phyloP scores from a whole-genome alignment of 2,329 filamentous ascomycete genomes.

The Elsinoe batatas region DNA sequence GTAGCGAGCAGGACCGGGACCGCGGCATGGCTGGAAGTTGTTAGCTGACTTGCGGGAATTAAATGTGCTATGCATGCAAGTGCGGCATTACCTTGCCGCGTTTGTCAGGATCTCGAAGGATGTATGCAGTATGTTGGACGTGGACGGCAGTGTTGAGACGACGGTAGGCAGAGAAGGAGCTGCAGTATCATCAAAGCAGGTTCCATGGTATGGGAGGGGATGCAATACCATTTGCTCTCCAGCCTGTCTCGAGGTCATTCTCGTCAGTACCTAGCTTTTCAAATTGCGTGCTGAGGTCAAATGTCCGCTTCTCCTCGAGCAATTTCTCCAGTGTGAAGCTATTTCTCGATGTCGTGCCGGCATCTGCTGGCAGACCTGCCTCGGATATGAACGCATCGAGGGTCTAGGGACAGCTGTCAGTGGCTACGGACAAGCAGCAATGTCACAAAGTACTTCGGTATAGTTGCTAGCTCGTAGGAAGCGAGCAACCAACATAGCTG shows the following conservation, averaged over 20 bases:
- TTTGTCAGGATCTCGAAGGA: conserved; percentile 28
- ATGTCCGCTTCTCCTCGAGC: conserved; percentile 51
- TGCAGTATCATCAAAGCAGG: conserved; percentile 16
- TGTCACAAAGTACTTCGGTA: conserved; percentile 21
- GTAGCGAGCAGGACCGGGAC: conserved; percentile 33
- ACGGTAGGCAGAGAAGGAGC: conserved; percentile 38
- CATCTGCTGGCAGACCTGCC: conserved; percentile 43
- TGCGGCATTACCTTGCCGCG: conserved; percentile 7
- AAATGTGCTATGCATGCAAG: not conserved
- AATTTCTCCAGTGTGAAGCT: conserved; percentile 49
- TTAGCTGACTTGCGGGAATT: conserved; percentile 3
- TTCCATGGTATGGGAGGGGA: conserved; percentile 15
- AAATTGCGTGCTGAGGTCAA: conserved; percentile 46
- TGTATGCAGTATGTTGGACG: conserved; percentile 45
- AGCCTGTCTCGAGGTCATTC: conserved; percentile 20
- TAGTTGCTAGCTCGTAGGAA: conserved; percentile 31
- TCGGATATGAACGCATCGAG: conserved; percentile 49
- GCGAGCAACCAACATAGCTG: conserved; percentile 28
- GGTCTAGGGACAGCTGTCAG: conserved; percentile 32
- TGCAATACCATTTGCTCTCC: conserved; percentile 13
- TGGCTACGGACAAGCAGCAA: not conserved
- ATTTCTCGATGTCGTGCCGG: conserved; percentile 29
- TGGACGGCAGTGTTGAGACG: conserved; percentile 35
- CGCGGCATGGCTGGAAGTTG: not conserved
- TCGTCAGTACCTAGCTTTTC: conserved; percentile 45